Percentiles rank a stretch among this genome's conserved stretches.
phyloP scores from a whole-genome alignment of 2,329 filamentous ascomycete genomes.

The Fusarium mangiferae region DNA sequence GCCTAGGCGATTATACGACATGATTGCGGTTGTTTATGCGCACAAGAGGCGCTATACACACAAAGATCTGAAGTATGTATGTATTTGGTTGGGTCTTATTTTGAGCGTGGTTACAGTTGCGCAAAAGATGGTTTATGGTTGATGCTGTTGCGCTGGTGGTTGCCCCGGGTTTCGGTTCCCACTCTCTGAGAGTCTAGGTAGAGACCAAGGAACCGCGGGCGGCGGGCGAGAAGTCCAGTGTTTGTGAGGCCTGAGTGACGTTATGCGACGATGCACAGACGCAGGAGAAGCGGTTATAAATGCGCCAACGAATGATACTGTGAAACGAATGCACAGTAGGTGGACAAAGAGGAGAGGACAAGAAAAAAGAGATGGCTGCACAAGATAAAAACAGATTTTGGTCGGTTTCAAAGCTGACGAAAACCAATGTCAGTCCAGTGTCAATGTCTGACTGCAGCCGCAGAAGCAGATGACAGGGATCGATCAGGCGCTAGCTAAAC shows the following conservation, averaged over 20 bases:
- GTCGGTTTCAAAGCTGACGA: slow-evolving; percentile 42
- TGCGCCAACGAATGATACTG: background rate
- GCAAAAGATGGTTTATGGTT: background rate
- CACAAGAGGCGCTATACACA: slow-evolving; percentile 36
- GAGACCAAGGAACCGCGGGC: no score
- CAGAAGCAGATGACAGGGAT: slow-evolving; percentile 15
- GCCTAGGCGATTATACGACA: slow-evolving; percentile 82
- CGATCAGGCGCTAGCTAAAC: slow-evolving; percentile 13
- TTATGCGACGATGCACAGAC: slow-evolving; percentile 14
- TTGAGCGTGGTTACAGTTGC: slow-evolving; percentile 7
- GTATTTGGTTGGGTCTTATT: slow-evolving; percentile 14
- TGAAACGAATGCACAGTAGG: slow-evolving; percentile 19
- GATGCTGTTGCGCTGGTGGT: slow-evolving; percentile 27
- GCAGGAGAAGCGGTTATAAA: background rate
- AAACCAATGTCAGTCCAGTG: slow-evolving; percentile 24
- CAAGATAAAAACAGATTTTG: slow-evolving; percentile 13
- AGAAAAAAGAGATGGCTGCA: slow-evolving; percentile 14
- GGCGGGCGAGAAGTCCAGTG: background rate
- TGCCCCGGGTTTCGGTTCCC: slow-evolving; percentile 40
- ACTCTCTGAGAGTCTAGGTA: background rate
- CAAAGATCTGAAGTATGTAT: background rate
- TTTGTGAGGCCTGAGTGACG: slow-evolving; percentile 19
- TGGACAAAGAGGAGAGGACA: background rate
- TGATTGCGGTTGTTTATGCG: slow-evolving; percentile 52
- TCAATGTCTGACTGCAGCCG: slow-evolving; percentile 19